Base-by-base conservation (phyloP, 306 rosid species). In the Acacia acuminata region DNA sequence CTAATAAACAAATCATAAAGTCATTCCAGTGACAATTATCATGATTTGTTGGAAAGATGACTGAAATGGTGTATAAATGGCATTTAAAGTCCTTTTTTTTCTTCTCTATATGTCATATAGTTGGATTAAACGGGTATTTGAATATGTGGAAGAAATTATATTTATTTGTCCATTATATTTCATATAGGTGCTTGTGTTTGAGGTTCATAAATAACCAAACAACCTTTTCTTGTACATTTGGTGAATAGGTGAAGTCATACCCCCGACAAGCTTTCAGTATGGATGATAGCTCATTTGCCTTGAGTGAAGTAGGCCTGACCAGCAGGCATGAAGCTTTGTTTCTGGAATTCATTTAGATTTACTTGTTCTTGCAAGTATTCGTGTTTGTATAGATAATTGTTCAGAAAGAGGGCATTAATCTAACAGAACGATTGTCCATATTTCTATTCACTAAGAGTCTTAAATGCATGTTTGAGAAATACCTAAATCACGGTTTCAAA, bases 301-400 rank as follows among this genome's bases (percentile, higher is more conserved):
- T 96, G 89, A 74, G 84, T 45, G 97, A 92, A 85, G 85, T 92
- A 36, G 98, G 94, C 85, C 89, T 96, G 68, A 90, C 85, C 65
- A 92, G 88, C 86, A 91, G 90, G 79, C 92, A 91, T 50, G 99
- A 96, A 82, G 96, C 98, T 30, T 82, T 96, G 77, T 92, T 93
- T 85, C 88, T 96, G 79, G 99, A 96, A 89, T 38, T 88, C 81
- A 88, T 93, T 73, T 86, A 89, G 86, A 43, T 61, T 20, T 76
- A 47, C 38, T 27, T 56, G 69, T 78, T 80, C n/a, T 42, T 36
- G 74, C 48, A 19, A 70, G 85, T 68, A 61, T 61, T 44, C 12
- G 22, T 25, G 51, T 73, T 66, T 71, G 71, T 79, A 22, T 79
- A 14, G 69, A 24, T 36, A 27, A 30, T n/a, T 19, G 50, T 17